phyloP scores from a whole-genome alignment of 768 basidiomycete species.

The Clitopilus hobsonii region DNA sequence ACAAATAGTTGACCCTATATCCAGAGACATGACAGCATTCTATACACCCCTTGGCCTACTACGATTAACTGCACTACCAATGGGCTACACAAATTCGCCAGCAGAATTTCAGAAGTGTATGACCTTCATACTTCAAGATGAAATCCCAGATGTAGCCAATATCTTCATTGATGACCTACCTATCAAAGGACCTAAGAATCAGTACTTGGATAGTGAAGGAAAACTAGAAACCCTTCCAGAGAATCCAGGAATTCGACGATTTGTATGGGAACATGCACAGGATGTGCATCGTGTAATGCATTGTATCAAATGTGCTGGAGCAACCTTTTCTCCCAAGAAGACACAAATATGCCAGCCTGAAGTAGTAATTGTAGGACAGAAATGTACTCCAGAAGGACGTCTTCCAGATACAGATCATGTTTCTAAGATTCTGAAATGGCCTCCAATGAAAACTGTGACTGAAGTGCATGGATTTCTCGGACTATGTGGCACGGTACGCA shows the following conservation, averaged over 20 bases:
- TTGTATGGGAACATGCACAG: conserved; percentile 28
- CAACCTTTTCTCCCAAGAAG: conserved; percentile 27
- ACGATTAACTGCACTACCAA: conserved; percentile 26
- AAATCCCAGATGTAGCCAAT: conserved; percentile 21
- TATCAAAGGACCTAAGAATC: conserved; percentile 22
- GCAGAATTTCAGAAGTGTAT: conserved; percentile 13
- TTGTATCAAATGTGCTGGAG: conserved; percentile 21
- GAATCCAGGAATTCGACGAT: conserved; percentile 24
- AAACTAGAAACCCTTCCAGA: conserved; percentile 20
- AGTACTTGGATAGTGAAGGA: conserved; percentile 18
- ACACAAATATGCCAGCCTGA: conserved; percentile 15
- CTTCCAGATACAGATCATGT: conserved; percentile 18
- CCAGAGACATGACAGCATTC: conserved; percentile 35
- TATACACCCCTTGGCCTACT: conserved; percentile 26
- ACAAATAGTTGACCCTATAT: conserved; percentile 18
- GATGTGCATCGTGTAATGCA: conserved; percentile 24
- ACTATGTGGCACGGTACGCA: conserved; percentile 16
- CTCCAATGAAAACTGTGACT: conserved; percentile 10
- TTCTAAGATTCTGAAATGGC: conserved; percentile 23
- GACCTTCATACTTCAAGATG: conserved; percentile 18
- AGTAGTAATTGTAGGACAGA: conserved; percentile 24
- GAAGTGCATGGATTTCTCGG: conserved; percentile 27
- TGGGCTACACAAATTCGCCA: conserved; percentile 32
- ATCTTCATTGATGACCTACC: conserved; percentile 28
- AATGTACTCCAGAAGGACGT: conserved; percentile 26